Percentiles rank a stretch among this genome's conserved stretches.
Conservation (phyloP, 2,329 filamentous ascomycete genomes). For the Bipolaris victoriae region DNA sequence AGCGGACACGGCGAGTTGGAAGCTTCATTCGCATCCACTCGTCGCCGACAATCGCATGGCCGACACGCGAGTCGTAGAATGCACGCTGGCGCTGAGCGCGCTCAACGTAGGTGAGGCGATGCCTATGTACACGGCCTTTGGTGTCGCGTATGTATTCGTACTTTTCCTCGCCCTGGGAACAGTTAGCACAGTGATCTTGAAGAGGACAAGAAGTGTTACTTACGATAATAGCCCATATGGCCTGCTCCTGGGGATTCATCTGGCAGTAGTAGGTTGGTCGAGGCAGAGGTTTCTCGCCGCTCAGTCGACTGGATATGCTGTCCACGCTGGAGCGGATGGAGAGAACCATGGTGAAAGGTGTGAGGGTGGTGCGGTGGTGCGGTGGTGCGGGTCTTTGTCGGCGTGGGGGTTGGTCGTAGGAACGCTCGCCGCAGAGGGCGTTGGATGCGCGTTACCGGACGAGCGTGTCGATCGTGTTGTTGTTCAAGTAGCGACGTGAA, state of each 20-base stretch:
- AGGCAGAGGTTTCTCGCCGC: conserved; percentile 25
- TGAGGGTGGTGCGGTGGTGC: neutral
- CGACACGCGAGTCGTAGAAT: conserved; percentile 29
- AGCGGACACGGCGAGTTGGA: conserved; percentile 16
- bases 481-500: neutral
- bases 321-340: conserved; percentile 17
- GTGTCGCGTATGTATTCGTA: conserved; percentile 16
- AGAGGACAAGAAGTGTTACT: neutral
- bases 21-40: conserved; percentile 34
- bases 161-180: conserved; percentile 24
- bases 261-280: conserved; percentile 26
- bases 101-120: conserved; percentile 18
- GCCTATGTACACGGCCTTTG: conserved; percentile 25
- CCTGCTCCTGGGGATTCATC: conserved; percentile 32
- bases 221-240: conserved; percentile 28
- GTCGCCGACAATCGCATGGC: conserved; percentile 29
- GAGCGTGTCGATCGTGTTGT: conserved; percentile 1
- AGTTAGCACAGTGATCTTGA: conserved; percentile 1
- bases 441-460: conserved; percentile 9
- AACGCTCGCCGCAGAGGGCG: conserved; percentile 12
- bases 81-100: conserved; percentile 20
- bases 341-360: conserved; percentile 18
- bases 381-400: neutral
- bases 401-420: neutral
- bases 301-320: conserved; percentile 20